phyloP scores from a whole-genome alignment of 306 rosid species.

The Vicia faba region DNA sequence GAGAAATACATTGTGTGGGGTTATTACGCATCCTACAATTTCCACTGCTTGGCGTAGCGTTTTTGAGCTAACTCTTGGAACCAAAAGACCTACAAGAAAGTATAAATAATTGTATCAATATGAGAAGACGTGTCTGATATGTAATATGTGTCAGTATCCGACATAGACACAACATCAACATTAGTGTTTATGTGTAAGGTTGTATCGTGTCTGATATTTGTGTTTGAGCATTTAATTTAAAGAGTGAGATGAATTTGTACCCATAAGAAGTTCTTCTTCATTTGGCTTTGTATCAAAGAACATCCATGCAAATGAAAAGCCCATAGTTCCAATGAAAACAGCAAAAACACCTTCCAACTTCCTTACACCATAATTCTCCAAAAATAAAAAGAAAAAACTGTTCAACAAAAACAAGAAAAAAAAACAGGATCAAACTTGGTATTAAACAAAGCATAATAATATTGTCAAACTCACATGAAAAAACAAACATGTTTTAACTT shows the following conservation, averaged over 20 bases:
- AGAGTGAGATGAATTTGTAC: slow-evolving; percentile 37
- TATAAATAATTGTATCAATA: not conserved
- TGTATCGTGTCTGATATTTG: not conserved
- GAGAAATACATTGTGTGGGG: slow-evolving; percentile 56
- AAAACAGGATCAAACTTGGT: not conserved
- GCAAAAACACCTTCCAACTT: slow-evolving; percentile 58
- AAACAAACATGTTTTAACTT: slow-evolving; percentile 1
- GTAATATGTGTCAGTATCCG: not conserved
- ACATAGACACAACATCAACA: not conserved
- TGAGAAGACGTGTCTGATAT: not conserved
- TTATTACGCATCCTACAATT: slow-evolving; percentile 51
- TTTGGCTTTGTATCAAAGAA: slow-evolving; percentile 48
- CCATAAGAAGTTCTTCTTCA: slow-evolving; percentile 49
- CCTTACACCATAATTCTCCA: slow-evolving; percentile 59
- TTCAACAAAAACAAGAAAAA: slow-evolving; percentile 31
- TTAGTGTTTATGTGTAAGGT: not conserved
- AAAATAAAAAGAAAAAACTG: slow-evolving; percentile 53
- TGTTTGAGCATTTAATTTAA: not conserved
- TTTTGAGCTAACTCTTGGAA: slow-evolving; percentile 47
- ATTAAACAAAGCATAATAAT: too few species aligned
- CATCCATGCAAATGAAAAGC: slow-evolving; percentile 57
- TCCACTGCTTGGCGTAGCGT: slow-evolving; percentile 56
- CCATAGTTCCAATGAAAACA: slow-evolving; percentile 52
- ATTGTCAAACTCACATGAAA: too few species aligned
- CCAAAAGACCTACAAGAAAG: slow-evolving; percentile 41